phyloP scores from a whole-genome alignment of 495 filamentous ascomycete species.

The Tricharina praecox region DNA sequence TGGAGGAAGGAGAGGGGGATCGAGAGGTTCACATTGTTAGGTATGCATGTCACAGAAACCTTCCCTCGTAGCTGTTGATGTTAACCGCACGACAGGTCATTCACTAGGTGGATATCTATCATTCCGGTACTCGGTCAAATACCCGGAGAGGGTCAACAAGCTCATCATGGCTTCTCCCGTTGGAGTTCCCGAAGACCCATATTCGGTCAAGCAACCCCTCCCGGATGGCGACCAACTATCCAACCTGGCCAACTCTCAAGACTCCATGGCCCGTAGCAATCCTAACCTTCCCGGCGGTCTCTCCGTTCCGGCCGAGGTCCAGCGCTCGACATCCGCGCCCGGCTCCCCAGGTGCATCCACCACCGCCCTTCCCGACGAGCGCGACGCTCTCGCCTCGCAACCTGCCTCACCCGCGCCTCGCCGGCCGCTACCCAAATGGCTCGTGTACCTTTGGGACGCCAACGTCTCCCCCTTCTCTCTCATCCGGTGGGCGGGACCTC shows the following conservation, averaged over 20 bases:
- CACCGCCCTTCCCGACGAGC: neutral
- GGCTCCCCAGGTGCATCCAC: constrained; percentile 4
- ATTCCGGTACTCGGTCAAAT: constrained; percentile 87
- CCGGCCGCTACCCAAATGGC: constrained; percentile 61
- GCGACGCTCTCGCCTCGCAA: neutral
- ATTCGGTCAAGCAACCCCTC: constrained; percentile 66
- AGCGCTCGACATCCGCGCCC: constrained; percentile 6
- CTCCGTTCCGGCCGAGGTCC: neutral
- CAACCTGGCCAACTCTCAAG: constrained; percentile 34
- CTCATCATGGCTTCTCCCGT: constrained; percentile 87
- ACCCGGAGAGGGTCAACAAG: constrained; percentile 77
- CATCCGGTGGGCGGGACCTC: constrained; percentile 73
- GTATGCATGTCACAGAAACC: no score
- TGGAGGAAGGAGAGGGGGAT: constrained; percentile 80
- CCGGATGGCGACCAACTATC: constrained; percentile 47
- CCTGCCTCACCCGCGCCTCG: constrained; percentile 25
- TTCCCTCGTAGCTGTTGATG: no score
- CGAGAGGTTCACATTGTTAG: constrained; percentile 80
- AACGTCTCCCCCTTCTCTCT: constrained; percentile 91
- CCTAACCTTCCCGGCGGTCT: constrained; percentile 13
- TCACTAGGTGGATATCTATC: constrained; percentile 88
- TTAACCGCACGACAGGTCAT: no score
- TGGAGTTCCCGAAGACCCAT: constrained; percentile 87
- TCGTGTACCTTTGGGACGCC: constrained; percentile 86
- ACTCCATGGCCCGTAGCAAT: no score